Evolutionary conservation across 208 protist species (phyloP).

Genomic region (Phytomonas francai): DNA sequence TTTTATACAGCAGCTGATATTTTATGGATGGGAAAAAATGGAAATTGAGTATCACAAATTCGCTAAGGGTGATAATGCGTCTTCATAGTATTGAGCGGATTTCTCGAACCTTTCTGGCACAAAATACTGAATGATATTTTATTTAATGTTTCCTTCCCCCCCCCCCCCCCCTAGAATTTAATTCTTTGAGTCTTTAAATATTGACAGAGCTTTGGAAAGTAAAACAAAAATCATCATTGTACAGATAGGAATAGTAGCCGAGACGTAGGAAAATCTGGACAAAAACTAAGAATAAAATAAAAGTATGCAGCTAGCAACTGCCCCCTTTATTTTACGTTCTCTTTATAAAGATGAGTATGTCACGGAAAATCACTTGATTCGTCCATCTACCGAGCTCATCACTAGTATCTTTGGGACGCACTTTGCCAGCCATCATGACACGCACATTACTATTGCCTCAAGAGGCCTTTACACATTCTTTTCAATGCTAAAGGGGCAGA

Average conservation of each 20-base stretch:
- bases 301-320: constrained; percentile 69
- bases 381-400: constrained; percentile 58
- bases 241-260: background rate
- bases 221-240: background rate
- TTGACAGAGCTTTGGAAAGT: background rate
- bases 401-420: constrained; percentile 65
- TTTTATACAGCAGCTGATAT: background rate
- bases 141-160: background rate
- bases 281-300: background rate
- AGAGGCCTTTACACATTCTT: constrained; percentile 61
- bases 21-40: background rate
- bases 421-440: constrained; percentile 69
- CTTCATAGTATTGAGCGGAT: background rate
- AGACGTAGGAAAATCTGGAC: background rate
- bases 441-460: constrained; percentile 38
- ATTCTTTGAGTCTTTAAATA: background rate
- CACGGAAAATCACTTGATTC: constrained; percentile 43
- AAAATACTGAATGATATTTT: background rate
- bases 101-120: background rate
- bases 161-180: too few relatives aligned
- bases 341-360: constrained; percentile 83
- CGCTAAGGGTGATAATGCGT: background rate
- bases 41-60: background rate
- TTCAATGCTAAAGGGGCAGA: constrained; percentile 56
- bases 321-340: constrained; percentile 75